Percentiles rank a stretch among this genome's conserved stretches.
Conservation (phyloP, 805 yeast species). For the Citeromyces matritensis region DNA sequence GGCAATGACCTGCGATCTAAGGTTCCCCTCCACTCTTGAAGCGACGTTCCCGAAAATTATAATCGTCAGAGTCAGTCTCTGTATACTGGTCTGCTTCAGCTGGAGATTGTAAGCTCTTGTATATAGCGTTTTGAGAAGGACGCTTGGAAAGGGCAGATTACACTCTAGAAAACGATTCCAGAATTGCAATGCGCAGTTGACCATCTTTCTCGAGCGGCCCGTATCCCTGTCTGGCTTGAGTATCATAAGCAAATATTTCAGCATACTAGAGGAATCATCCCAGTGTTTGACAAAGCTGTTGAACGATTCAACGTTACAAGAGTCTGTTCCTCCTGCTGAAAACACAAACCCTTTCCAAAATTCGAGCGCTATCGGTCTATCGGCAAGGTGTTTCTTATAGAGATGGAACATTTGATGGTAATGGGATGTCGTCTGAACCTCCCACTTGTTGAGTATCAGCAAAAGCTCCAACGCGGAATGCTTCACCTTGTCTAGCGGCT, state of each 20-base stretch:
- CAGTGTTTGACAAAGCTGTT: background rate
- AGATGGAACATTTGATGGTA: background rate
- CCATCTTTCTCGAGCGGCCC: conserved; percentile 1
- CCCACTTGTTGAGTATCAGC: conserved; percentile 9
- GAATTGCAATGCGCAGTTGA: conserved; percentile 11
- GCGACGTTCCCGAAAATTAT: no score
- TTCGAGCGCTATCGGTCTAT: conserved; percentile 6
- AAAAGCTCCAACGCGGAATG: conserved; percentile 23
- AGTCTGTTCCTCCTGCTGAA: conserved; percentile 25
- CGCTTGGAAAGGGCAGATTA: conserved; percentile 14
- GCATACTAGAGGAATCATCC: conserved; percentile 2
- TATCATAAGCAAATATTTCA: conserved; percentile 12
- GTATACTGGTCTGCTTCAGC: conserved; percentile 14
- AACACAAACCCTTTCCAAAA: conserved; percentile 43
- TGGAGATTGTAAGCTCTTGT: conserved; percentile 41
- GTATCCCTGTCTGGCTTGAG: conserved; percentile 9
- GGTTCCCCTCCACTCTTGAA: no score
- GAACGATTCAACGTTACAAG: conserved; percentile 6
- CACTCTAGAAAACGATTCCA: conserved; percentile 24
- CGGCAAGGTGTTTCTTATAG: background rate
- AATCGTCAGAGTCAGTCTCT: no score
- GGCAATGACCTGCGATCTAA: no score
- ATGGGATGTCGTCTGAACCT: conserved; percentile 8
- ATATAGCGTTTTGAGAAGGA: conserved; percentile 19
- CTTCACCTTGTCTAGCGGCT: conserved; percentile 43